Evolutionary conservation across 768 basidiomycete species (phyloP).

Genomic region (Tylopilus rubrobrunneus): DNA sequence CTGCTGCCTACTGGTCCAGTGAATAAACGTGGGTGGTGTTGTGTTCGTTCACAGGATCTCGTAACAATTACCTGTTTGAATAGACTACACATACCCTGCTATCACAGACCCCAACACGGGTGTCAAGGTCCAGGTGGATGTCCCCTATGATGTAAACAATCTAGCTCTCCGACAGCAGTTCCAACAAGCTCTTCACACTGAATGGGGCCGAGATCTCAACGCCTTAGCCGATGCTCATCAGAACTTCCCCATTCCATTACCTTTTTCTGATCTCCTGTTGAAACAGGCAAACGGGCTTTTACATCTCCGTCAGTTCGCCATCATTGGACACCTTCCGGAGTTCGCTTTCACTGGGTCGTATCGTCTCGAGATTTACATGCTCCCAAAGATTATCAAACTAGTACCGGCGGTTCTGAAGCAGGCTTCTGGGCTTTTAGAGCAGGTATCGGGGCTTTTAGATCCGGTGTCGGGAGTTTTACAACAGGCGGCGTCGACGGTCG

Average conservation of each 20-base stretch:
- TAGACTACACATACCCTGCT: slow-evolving; percentile 18
- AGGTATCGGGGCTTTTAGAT: background rate
- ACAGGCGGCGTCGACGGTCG: background rate
- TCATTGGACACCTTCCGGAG: slow-evolving; percentile 8
- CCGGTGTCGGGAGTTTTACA: background rate
- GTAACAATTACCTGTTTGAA: background rate
- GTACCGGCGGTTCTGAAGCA: background rate
- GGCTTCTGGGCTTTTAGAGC: background rate
- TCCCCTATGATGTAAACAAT: slow-evolving; percentile 2
- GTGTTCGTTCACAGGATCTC: background rate
- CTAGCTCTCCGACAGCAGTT: background rate
- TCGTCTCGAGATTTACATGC: slow-evolving; percentile 12
- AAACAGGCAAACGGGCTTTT: background rate
- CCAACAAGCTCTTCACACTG: background rate
- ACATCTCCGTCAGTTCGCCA: slow-evolving; percentile 3
- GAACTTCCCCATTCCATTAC: background rate
- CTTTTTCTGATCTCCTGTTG: background rate
- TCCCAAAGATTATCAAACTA: slow-evolving; percentile 1
- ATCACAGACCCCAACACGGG: slow-evolving; percentile 6
- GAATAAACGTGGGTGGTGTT: slow-evolving; percentile 8
- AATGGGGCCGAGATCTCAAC: background rate
- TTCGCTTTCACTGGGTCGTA: slow-evolving; percentile 16
- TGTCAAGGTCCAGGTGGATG: slow-evolving; percentile 11
- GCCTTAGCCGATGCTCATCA: background rate
- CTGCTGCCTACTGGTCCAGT: background rate